Percentiles rank a stretch among this genome's conserved stretches.
These are phyloP conservation scores for Annulohypoxylon stygium DNA, from an alignment of 495 filamentous ascomycete genomes.

Conservation along the genomic window DNA sequence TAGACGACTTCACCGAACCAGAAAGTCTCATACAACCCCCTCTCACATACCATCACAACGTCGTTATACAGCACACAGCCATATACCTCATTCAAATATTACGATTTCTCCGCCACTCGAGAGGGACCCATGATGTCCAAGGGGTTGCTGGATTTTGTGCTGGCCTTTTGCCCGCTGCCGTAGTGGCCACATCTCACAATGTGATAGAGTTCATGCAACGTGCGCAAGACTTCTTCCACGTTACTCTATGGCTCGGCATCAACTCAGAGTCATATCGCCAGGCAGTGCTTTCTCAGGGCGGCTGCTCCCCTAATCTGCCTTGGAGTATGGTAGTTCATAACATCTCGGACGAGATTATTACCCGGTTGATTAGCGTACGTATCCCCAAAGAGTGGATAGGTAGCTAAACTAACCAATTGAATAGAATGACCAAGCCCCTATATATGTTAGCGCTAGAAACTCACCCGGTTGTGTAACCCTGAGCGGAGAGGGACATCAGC, in stretches of 20 bases:
- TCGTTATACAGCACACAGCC: slow-evolving; percentile 2
- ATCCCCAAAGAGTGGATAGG: too few species aligned
- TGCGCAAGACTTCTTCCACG: slow-evolving; percentile 13
- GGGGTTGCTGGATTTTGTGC: slow-evolving; percentile 10
- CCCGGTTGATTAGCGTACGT: slow-evolving; percentile 1
- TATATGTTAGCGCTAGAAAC: slow-evolving; percentile 13
- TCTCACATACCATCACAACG: slow-evolving; percentile 7
- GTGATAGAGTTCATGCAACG: slow-evolving; percentile 16
- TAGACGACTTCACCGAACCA: slow-evolving; percentile 6
- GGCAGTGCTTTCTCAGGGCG: neutral
- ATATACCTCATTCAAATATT: slow-evolving; percentile 14
- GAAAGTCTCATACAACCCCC: slow-evolving; percentile 9
- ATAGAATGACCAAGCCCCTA: neutral
- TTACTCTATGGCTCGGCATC: slow-evolving; percentile 4
- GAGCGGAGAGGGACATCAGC: slow-evolving; percentile 3
- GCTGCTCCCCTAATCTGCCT: slow-evolving; percentile 1
- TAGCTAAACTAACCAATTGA: neutral
- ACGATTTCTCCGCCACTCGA: slow-evolving; percentile 8
- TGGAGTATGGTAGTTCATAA: slow-evolving; percentile 14
- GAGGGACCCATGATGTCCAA: neutral
- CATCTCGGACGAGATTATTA: neutral
- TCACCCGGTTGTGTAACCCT: neutral
- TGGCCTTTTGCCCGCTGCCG: slow-evolving; percentile 5
- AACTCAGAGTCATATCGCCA: slow-evolving; percentile 4
- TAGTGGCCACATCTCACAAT: slow-evolving; percentile 1